Conservation (phyloP, 495 filamentous ascomycete genomes). For the Ramalina intermedia region DNA sequence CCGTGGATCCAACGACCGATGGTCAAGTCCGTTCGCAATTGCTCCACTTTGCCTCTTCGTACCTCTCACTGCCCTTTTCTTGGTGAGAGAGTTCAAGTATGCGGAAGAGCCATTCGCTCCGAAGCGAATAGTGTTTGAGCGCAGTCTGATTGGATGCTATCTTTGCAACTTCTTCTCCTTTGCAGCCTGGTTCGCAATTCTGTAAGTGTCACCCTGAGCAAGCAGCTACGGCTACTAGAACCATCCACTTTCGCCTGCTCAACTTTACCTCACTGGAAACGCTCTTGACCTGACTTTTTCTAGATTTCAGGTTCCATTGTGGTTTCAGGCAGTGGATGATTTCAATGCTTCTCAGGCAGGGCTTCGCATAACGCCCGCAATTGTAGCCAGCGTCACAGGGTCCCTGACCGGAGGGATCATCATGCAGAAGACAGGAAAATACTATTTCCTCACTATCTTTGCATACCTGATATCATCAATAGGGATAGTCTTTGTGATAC, state of each 20-base stretch:
- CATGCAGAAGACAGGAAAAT: slow-evolving; percentile 66
- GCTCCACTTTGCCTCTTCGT: slow-evolving; percentile 41
- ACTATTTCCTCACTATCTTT: slow-evolving; percentile 57
- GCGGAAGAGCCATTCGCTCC: slow-evolving; percentile 70
- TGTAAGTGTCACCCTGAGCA: slow-evolving; percentile 11
- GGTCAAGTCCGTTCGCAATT: slow-evolving; percentile 46
- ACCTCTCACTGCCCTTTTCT: slow-evolving; percentile 50
- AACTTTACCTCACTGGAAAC: no score
- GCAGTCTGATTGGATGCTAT: slow-evolving; percentile 52
- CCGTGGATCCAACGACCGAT: slow-evolving; percentile 60
- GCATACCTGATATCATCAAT: slow-evolving; percentile 38
- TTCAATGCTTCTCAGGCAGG: slow-evolving; percentile 53
- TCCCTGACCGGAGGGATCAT: slow-evolving; percentile 53
- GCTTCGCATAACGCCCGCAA: slow-evolving; percentile 50
- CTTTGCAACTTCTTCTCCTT: slow-evolving; percentile 67
- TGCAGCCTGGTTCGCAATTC: slow-evolving; percentile 43
- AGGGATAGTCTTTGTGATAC: slow-evolving; percentile 39
- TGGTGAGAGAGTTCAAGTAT: slow-evolving; percentile 56
- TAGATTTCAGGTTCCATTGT: slow-evolving; percentile 63
- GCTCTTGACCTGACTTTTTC: no score
- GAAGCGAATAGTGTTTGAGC: slow-evolving; percentile 61
- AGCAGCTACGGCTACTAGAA: no score
- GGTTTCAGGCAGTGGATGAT: slow-evolving; percentile 58
- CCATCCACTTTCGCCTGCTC: no score
- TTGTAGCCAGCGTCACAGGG: slow-evolving; percentile 47